Percentiles rank a stretch among this genome's conserved stretches.
Evolutionary conservation across 305 asterid species (phyloP).

Genomic region (Fraxinus sp.): DNA sequence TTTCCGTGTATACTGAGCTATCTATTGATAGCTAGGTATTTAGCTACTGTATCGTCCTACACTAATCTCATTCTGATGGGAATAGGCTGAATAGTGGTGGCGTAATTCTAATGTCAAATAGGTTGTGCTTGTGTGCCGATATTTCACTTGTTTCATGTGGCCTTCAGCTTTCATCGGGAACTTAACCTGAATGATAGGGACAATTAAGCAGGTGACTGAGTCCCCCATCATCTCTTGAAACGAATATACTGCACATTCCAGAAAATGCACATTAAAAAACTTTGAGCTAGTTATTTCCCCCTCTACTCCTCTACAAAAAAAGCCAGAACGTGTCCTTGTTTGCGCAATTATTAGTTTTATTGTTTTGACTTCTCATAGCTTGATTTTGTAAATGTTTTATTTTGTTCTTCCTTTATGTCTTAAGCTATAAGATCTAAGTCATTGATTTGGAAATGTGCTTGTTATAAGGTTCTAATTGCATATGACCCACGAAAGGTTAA

Average conservation of each 20-base stretch:
- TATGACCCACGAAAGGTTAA: not conserved
- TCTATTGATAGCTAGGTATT: not conserved
- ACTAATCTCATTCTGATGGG: not conserved
- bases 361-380: not conserved
- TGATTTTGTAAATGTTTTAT: not conserved
- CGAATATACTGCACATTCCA: not conserved
- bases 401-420: not conserved
- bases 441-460: not conserved
- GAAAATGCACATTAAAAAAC: not conserved
- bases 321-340: not conserved
- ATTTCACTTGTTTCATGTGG: not conserved
- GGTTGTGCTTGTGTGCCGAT: not conserved
- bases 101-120: not conserved
- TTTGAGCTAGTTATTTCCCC: not conserved
- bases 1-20: not conserved
- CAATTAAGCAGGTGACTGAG: not conserved
- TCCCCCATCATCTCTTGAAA: not conserved
- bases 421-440: not conserved
- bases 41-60: not conserved
- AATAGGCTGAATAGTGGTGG: not conserved
- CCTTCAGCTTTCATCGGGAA: not conserved
- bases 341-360: not conserved
- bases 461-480: not conserved
- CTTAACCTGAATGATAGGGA: not conserved
- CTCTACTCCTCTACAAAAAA: not conserved